phyloP scores from a whole-genome alignment of 2,329 filamentous ascomycete genomes.

The Cladosporium sphaerospermum region DNA sequence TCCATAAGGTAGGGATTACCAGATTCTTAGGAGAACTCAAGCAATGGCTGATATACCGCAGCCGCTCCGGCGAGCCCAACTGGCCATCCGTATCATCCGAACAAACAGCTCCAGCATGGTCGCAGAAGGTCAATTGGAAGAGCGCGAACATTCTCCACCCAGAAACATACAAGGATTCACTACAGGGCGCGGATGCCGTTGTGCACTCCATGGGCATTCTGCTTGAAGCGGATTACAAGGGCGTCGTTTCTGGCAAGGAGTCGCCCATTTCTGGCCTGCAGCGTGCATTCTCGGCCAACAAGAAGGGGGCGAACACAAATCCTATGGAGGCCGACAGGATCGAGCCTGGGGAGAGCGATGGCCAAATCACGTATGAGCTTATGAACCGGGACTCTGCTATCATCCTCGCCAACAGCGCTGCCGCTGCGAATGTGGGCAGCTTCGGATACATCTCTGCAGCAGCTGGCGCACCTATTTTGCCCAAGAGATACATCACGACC shows the following conservation, averaged over 20 bases:
- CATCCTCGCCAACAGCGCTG: slow-evolving; percentile 71
- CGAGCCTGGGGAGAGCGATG: slow-evolving; percentile 59
- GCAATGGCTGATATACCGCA: slow-evolving; percentile 32
- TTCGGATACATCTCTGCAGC: slow-evolving; percentile 90
- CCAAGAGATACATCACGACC: slow-evolving; percentile 77
- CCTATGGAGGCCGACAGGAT: slow-evolving; percentile 62
- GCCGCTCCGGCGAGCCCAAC: slow-evolving; percentile 80
- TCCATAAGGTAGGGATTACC: slow-evolving; percentile 68
- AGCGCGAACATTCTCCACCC: slow-evolving; percentile 83
- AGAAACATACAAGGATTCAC: slow-evolving; percentile 66
- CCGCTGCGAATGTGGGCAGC: slow-evolving; percentile 55
- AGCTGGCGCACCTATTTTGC: slow-evolving; percentile 76
- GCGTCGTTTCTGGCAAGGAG: slow-evolving; percentile 75
- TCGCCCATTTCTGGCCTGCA: slow-evolving; percentile 72
- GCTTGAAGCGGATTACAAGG: slow-evolving; percentile 96
- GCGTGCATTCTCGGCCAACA: slow-evolving; percentile 67
- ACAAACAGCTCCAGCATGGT: slow-evolving; percentile 68
- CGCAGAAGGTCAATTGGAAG: slow-evolving; percentile 76
- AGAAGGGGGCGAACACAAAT: slow-evolving; percentile 54
- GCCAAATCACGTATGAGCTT: slow-evolving; percentile 86
- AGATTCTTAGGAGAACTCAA: neutral
- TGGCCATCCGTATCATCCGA: slow-evolving; percentile 78
- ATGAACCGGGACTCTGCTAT: slow-evolving; percentile 94
- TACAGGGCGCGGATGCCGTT: slow-evolving; percentile 74
- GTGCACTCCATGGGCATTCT: slow-evolving; percentile 95